These are phyloP conservation scores for Phaeosphaeriaceae sp. DNA, from an alignment of 2,329 filamentous ascomycete genomes.

Conservation along the genomic window DNA sequence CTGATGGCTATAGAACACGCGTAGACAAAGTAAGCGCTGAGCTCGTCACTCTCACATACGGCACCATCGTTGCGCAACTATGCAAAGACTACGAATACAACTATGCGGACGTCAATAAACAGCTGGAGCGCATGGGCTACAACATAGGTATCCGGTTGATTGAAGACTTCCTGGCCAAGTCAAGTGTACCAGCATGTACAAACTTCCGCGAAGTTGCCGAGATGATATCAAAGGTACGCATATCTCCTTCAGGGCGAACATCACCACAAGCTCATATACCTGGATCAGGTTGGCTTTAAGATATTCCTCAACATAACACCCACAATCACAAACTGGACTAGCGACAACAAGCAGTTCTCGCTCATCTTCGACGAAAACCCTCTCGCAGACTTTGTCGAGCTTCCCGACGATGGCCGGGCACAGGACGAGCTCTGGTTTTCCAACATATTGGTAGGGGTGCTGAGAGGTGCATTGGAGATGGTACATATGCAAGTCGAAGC, in stretches of 20 bases:
- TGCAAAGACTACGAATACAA: constrained; percentile 96
- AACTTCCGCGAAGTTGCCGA: constrained; percentile 97
- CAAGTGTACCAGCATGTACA: constrained; percentile 83
- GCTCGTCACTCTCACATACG: constrained; percentile 95
- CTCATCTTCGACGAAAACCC: constrained; percentile 97
- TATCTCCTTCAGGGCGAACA: background rate
- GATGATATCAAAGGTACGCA: constrained; percentile 83
- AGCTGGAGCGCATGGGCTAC: constrained; percentile 98
- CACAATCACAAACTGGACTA: constrained; percentile 92
- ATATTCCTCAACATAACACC: constrained; percentile 98
- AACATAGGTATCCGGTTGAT: constrained; percentile 96
- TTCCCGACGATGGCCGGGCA: constrained; percentile 92
- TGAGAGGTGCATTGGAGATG: constrained; percentile 94
- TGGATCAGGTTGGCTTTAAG: constrained; percentile 86
- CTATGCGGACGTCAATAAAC: constrained; percentile 95
- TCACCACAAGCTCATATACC: constrained; percentile 11
- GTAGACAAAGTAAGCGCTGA: constrained; percentile 99
- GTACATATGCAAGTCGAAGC: constrained; percentile 99
- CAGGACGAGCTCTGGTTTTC: constrained; percentile 99
- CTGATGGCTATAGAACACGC: constrained; percentile 70
- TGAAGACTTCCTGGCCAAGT: constrained; percentile 97
- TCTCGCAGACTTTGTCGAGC: constrained; percentile 93
- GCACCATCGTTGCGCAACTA: constrained; percentile 93
- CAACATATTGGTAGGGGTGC: constrained; percentile 92
- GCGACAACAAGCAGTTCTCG: constrained; percentile 95